A percentile compares a stretch with the other conserved stretches of the same genome.
phyloP scores from a whole-genome alignment of 495 filamentous ascomycete genomes.

The Aspergillus homomorphus region DNA sequence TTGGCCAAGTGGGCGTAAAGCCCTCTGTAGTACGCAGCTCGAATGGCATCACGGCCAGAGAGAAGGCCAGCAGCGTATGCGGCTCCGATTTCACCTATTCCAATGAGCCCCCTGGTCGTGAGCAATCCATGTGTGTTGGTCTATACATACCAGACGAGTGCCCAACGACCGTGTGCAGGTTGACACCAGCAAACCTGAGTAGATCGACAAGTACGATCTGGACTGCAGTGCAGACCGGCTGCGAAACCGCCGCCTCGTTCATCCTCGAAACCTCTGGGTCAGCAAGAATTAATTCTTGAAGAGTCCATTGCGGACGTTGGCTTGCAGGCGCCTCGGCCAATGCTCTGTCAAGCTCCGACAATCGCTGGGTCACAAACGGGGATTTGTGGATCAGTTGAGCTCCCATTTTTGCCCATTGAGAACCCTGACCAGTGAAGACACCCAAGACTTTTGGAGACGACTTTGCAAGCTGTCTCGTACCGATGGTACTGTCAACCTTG shows the following conservation, averaged over 20 bases:
- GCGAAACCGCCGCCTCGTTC: conserved; percentile 36
- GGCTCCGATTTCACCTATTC: conserved; percentile 34
- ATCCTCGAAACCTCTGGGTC: conserved; percentile 16
- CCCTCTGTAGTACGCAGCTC: conserved; percentile 53
- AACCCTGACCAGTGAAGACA: conserved; percentile 62
- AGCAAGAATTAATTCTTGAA: conserved; percentile 24
- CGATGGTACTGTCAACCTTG: background rate
- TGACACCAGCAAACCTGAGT: conserved; percentile 21
- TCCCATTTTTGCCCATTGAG: conserved; percentile 64
- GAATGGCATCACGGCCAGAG: conserved; percentile 40
- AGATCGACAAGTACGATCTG: conserved; percentile 31
- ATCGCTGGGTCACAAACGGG: conserved; percentile 7
- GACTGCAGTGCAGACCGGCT: conserved; percentile 41
- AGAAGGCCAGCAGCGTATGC: conserved; percentile 36
- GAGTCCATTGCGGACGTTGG: conserved; percentile 23
- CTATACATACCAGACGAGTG: conserved; percentile 34
- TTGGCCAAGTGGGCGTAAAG: conserved; percentile 13
- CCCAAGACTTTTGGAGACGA: too few species aligned
- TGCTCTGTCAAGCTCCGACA: background rate
- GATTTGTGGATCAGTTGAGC: conserved; percentile 31
- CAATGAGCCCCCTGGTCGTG: too few species aligned
- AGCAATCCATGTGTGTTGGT: too few species aligned
- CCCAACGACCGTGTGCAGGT: conserved; percentile 29
- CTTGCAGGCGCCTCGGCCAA: background rate
- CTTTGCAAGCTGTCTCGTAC: background rate